Evolutionary conservation across 352 stramenopile species (phyloP), one percentile per base, ranked within the genome.

Genomic region (Globisporangium parvum): DNA sequence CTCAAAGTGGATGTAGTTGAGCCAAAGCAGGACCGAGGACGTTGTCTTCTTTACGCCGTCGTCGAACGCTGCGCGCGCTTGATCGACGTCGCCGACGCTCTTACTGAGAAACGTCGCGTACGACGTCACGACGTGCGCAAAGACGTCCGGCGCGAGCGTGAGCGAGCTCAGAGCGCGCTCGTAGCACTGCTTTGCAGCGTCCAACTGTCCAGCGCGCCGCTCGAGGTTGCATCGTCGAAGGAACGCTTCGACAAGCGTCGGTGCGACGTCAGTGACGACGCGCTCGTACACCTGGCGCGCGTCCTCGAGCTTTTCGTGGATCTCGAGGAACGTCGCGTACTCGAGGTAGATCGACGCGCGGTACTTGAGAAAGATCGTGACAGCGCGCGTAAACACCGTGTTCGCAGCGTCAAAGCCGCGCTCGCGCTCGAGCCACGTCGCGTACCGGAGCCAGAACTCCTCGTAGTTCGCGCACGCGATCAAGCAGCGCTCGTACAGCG

Each of bases 391-490:
- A 48, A 84, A 90, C 8, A 92, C 66, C n/a, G 56, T 65, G 39
- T 87, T 75, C 8, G 82, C 82, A 6, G 69, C 76, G 20, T 87
- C 65, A 66, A 90, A 87, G 0, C 76, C 77, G 28, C 69, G 59
- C 15, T 68, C 61, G 17, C 64, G 72, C 31, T 88, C 82, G 46
- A 66, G 80, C 79, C 80, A 92, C 35, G 70, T 58, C 46, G 71
- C 75, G 51, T 81, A 92, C 28, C 82, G 82, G 24, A 89, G 55
- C 82, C 82, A 92, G 61, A 92, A 79, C 41, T 87, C 69, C 53
- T 90, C 79, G 59, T 92, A 92, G 66, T 92, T 92, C 10, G 82
- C 82, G 57, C 82, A 92, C 10, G 82, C 76, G 60, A 92, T 89
- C 51, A 92, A 50, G 59, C 82, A 90, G 26, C 82, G 82, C 61